A percentile compares a stretch with the other conserved stretches of the same genome.
phyloP scores from a whole-genome alignment of 2,329 filamentous ascomycete genomes.

The Macrophomina pseudophaseolina region DNA sequence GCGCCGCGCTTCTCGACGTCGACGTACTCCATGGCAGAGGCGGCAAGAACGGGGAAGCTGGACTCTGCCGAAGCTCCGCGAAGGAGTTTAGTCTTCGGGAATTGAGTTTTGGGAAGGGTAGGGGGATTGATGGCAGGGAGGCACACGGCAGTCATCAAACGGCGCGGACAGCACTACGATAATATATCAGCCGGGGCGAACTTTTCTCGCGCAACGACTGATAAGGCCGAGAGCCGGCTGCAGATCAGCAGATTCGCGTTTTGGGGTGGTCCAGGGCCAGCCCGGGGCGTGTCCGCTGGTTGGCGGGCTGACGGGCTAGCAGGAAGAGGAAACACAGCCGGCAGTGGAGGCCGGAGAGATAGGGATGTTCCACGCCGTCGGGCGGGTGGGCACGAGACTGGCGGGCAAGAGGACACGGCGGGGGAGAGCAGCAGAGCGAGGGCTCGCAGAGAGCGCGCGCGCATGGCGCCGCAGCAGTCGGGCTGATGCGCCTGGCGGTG shows the following conservation, averaged over 20 bases:
- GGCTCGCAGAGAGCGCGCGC: background rate
- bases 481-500: conserved; percentile 4
- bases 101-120: conserved; percentile 2
- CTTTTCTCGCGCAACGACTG: conserved; percentile 16
- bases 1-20: conserved; percentile 35
- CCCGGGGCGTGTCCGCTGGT: background rate
- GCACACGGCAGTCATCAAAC: background rate
- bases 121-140: background rate
- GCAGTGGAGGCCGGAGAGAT: conserved; percentile 18
- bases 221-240: conserved; percentile 23
- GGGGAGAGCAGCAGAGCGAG: background rate
- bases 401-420: background rate
- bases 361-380: conserved; percentile 17
- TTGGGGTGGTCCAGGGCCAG: conserved; percentile 10
- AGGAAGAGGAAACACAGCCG: conserved; percentile 16
- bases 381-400: background rate
- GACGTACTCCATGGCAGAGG: conserved; percentile 28
- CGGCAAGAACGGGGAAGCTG: background rate
- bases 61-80: conserved; percentile 26
- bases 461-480: background rate
- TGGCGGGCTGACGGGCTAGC: background rate
- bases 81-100: conserved; percentile 27
- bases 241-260: conserved; percentile 21
- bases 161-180: conserved; percentile 7
- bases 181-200: conserved; percentile 17